A percentile compares a stretch with the other conserved stretches of the same genome.
Conservation (phyloP, 495 filamentous ascomycete genomes). For the Copromyces sp. region DNA sequence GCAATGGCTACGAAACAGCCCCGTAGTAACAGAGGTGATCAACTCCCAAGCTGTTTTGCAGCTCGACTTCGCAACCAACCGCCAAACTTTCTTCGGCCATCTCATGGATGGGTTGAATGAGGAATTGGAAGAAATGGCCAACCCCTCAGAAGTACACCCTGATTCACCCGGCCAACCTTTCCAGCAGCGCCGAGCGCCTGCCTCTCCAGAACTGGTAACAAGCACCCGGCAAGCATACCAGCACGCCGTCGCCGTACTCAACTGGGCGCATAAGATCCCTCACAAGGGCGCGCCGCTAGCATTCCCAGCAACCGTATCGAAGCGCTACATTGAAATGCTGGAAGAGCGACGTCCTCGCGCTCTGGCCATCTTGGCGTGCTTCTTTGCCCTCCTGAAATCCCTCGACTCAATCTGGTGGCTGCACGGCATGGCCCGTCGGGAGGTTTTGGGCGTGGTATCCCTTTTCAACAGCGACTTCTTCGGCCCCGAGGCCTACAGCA, state of each 20-base stretch:
- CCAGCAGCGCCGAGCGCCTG: neutral
- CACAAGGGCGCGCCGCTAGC: constrained; percentile 42
- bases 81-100: constrained; percentile 40
- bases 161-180: neutral
- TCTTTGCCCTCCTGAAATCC: constrained; percentile 45
- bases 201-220: constrained; percentile 11
- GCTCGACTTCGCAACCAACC: constrained; percentile 32
- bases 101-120: constrained; percentile 40
- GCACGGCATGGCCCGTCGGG: constrained; percentile 43
- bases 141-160: neutral
- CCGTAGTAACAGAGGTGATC: constrained; percentile 42
- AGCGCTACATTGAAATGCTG: constrained; percentile 44
- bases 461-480: constrained; percentile 38
- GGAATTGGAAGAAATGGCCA: constrained; percentile 27
- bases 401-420: constrained; percentile 48
- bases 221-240: constrained; percentile 42
- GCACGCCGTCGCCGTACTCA: constrained; percentile 44
- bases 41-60: constrained; percentile 43
- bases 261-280: constrained; percentile 48
- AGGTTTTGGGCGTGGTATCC: constrained; percentile 43
- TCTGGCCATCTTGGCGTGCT: constrained; percentile 44
- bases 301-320: constrained; percentile 49
- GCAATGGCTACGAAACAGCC: constrained; percentile 42
- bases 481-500: constrained; percentile 24
- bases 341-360: constrained; percentile 40